Evolutionary conservation across 805 yeast genomes (phyloP), one percentile per base, ranked within the genome.

Genomic region (Metschnikowia noctiluminum): DNA sequence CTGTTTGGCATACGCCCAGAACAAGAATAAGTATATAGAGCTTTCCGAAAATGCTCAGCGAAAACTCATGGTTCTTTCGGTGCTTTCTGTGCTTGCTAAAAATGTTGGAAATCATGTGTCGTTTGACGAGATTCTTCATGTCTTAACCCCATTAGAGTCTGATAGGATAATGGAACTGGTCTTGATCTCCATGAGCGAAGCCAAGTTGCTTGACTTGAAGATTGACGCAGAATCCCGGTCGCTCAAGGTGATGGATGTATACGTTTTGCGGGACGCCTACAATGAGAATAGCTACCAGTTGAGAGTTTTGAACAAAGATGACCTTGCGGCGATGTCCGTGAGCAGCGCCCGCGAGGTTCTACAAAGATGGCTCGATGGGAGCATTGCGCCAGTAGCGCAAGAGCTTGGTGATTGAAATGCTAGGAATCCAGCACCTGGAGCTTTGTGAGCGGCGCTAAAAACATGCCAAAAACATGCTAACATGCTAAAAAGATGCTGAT

Each of bases 251-350:
- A 40, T 42, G 8, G 60, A 52, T 15, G 52, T 65, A 12, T 26
- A 38, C 2, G 56, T 54, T 6, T 45, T 63, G 12, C 55, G 74
- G 35, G 77, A 73, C 52, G 63, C 69, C 10, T 71, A 57, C 57
- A 65, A 66, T 48, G 48, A 58, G 5, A 48, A 41, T 5, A 44
- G 50, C 12, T 59, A 61, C 37, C 26, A 40, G n/a, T 50, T 71
- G 35, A 41, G 55, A 32, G 65, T 65, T 5, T 51, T 71, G 35
- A 40, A 43, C n/a, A 60, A 60, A 38, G 53, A 53, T 6, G 72
- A 66, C 36, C 55, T 68, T 13, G 34, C 51, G 14, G 52, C 44
- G 10, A 50, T 59, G 16, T 53, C 60, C 10, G 47, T 66, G 28
- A 50, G 48, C 5, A 21, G 40, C 28, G 66, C 67, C 2, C 40